These are phyloP conservation scores for Saccharata proteae DNA, from an alignment of 2,329 filamentous ascomycete genomes.

Conservation along the genomic window DNA sequence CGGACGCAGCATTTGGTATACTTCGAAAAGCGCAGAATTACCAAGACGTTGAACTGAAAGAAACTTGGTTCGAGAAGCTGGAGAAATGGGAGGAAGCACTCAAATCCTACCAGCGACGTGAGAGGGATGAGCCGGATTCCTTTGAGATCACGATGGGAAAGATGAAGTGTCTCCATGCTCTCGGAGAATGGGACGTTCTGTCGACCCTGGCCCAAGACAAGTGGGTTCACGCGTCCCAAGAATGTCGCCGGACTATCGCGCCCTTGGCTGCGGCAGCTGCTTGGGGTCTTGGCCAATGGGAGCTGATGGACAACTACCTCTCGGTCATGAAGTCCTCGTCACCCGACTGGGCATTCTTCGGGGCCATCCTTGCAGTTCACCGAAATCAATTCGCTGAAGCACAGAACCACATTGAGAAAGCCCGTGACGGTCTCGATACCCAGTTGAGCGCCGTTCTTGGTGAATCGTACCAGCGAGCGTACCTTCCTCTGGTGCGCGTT, in stretches of 20 bases:
- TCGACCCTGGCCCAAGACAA: constrained; percentile 82
- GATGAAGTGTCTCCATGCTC: constrained; percentile 93
- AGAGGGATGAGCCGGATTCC: constrained; percentile 56
- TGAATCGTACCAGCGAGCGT: constrained; percentile 95
- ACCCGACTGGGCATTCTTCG: constrained; percentile 93
- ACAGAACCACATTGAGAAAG: constrained; percentile 76
- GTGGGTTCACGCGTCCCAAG: constrained; percentile 79
- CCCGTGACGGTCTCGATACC: constrained; percentile 84
- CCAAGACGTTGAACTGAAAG: constrained; percentile 87
- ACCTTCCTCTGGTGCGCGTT: constrained; percentile 93
- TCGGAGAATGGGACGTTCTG: constrained; percentile 94
- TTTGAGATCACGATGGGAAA: constrained; percentile 99
- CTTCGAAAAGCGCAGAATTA: constrained; percentile 91
- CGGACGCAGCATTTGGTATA: constrained; percentile 96
- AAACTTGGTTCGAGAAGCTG: constrained; percentile 98
- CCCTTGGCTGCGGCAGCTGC: constrained; percentile 89
- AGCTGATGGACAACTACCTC: constrained; percentile 95
- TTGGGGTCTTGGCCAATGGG: constrained; percentile 95
- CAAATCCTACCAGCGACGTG: constrained; percentile 79
- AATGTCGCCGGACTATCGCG: constrained; percentile 82
- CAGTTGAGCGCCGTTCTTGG: constrained; percentile 94
- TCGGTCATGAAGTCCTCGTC: constrained; percentile 89
- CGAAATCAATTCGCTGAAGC: constrained; percentile 93
- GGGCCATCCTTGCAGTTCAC: constrained; percentile 87
- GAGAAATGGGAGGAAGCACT: constrained; percentile 97